Evolutionary conservation across 1,284 basidiomycete genomes (phyloP).

Genomic region (Takashimella koratensis): DNA sequence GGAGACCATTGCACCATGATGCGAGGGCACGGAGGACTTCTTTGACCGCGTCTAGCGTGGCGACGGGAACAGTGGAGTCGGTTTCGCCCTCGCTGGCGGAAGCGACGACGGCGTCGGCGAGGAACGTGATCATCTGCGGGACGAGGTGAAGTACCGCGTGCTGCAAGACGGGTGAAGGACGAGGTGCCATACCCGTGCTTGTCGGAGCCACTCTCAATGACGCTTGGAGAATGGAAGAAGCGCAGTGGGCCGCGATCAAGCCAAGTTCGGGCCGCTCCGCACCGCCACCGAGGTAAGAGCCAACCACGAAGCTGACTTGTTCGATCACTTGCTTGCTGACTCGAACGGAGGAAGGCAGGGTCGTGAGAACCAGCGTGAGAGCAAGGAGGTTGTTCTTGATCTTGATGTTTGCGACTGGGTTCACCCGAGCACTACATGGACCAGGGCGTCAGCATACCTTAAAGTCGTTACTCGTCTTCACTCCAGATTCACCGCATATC

Average conservation of each 20-base stretch:
- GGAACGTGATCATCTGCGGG: constrained; percentile 72
- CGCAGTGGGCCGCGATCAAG: constrained; percentile 83
- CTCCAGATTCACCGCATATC: constrained; percentile 70
- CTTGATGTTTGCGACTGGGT: constrained; percentile 72
- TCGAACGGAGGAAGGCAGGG: constrained; percentile 64
- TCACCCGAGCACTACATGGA: constrained; percentile 65
- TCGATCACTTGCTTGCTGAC: constrained; percentile 75
- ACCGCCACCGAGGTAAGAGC: constrained; percentile 64
- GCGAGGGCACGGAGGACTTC: constrained; percentile 80
- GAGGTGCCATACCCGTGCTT: constrained; percentile 11
- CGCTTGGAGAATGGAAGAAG: constrained; percentile 70
- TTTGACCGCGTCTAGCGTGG: constrained; percentile 56
- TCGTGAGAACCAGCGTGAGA: constrained; percentile 77
- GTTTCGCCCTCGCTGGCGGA: constrained; percentile 57
- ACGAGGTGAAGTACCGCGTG: constrained; percentile 70
- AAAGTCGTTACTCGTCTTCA: neutral
- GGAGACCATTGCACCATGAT: constrained; percentile 59
- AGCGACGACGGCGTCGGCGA: constrained; percentile 63
- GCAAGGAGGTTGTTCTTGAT: constrained; percentile 88
- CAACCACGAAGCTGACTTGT: constrained; percentile 77
- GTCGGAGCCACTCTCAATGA: constrained; percentile 41
- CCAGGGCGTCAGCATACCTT: neutral
- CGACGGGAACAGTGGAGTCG: constrained; percentile 42
- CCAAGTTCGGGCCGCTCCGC: constrained; percentile 62
- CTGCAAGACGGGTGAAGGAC: constrained; percentile 57